These are phyloP conservation scores for Tripidium arundinaceum DNA, from an alignment of 202 grass and related monocot genomes.

Conservation along the genomic window DNA sequence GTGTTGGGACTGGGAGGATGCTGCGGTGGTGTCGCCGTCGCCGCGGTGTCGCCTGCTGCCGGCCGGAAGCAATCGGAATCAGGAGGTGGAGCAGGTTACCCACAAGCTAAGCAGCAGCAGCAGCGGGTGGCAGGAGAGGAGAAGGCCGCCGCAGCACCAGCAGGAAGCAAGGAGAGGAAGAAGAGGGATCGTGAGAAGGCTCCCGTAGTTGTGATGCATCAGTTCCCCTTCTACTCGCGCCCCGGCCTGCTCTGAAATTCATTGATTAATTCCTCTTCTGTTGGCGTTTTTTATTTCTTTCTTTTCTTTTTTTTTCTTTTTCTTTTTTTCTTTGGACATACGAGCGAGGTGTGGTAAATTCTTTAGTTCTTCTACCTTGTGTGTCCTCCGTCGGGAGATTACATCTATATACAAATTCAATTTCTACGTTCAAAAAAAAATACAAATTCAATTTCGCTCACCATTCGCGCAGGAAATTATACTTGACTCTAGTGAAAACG, in stretches of 20 bases:
- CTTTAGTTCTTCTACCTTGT: not conserved
- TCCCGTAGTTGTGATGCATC: slow-evolving; percentile 18
- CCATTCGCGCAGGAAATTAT: not conserved
- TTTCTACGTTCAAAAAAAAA: too few species aligned
- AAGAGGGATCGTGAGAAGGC: not conserved
- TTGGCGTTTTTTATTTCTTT: not conserved
- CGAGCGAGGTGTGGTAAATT: not conserved
- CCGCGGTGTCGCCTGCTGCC: too few species aligned
- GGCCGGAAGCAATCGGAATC: too few species aligned
- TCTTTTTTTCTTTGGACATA: not conserved
- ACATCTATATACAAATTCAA: not conserved
- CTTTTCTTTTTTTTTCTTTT: too few species aligned
- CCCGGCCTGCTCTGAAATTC: not conserved
- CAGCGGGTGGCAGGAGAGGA: too few species aligned
- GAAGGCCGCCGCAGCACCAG: not conserved
- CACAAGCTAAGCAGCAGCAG: too few species aligned
- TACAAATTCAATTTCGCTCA: not conserved
- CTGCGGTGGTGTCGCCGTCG: too few species aligned
- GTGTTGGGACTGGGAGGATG: too few species aligned
- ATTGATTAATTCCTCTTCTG: not conserved
- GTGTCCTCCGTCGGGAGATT: not conserved
- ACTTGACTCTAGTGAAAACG: not conserved
- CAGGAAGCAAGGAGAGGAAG: not conserved
- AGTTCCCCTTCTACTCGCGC: too few species aligned
- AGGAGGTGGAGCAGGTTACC: too few species aligned